Percentiles rank a stretch among this genome's conserved stretches.
Conservation (phyloP, 768 basidiomycete species). For the Tylopilus intermedius region DNA sequence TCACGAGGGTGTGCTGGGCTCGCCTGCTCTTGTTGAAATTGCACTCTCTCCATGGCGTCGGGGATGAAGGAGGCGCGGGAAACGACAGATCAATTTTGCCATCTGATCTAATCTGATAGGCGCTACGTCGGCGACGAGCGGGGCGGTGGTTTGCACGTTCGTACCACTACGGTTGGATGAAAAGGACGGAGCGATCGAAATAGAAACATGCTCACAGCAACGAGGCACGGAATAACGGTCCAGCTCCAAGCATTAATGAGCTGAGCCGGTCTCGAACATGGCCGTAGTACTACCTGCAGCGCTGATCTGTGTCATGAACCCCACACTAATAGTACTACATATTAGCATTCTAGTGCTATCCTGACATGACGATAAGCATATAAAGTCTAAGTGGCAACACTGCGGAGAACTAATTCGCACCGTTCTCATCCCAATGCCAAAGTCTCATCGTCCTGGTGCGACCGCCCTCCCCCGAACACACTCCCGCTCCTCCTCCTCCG, state of each 20-base stretch:
- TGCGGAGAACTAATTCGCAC: slow-evolving; percentile 30
- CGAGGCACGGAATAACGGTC: not conserved
- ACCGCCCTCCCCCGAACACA: slow-evolving; percentile 52
- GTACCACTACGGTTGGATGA: not conserved
- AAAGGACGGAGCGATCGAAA: not conserved
- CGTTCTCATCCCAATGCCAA: slow-evolving; percentile 36
- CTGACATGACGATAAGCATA: slow-evolving; percentile 17
- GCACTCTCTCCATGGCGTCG: slow-evolving; percentile 79
- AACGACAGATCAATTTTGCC: not conserved
- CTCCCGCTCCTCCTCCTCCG: slow-evolving; percentile 55
- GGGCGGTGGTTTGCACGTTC: slow-evolving; percentile 1
- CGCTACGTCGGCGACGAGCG: too few species aligned
- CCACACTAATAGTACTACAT: not conserved
- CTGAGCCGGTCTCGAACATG: not conserved
- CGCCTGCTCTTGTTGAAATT: slow-evolving; percentile 90
- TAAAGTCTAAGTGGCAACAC: slow-evolving; percentile 9
- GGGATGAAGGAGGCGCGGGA: slow-evolving; percentile 4
- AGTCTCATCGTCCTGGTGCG: slow-evolving; percentile 43
- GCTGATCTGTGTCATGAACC: slow-evolving; percentile 1
- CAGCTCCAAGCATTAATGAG: not conserved
- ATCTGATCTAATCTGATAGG: not conserved
- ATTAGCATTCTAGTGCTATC: not conserved
- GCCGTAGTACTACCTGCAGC: not conserved
- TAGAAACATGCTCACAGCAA: slow-evolving; percentile 4
- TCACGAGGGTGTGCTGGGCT: slow-evolving; percentile 6